Evolutionary conservation across 805 yeast genomes (phyloP).

Genomic region (Candida broadrunensis): DNA sequence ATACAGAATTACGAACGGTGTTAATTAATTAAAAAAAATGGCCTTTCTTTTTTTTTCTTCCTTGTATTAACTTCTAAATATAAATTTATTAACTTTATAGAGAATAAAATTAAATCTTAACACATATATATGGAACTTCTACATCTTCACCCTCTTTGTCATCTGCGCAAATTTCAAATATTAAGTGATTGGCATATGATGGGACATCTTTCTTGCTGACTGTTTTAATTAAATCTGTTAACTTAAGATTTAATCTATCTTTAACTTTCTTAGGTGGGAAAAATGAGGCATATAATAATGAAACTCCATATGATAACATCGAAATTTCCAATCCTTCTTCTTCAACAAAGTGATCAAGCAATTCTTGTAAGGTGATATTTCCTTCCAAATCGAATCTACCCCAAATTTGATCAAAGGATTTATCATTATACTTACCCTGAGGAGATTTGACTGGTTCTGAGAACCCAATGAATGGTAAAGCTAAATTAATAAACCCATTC

Average conservation of each 20-base stretch:
- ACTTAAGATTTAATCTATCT: constrained; percentile 65
- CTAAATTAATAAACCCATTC: constrained; percentile 89
- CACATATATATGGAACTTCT: constrained; percentile 84
- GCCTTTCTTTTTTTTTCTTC: too few species aligned
- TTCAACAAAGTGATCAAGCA: constrained; percentile 71
- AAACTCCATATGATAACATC: constrained; percentile 90
- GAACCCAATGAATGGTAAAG: constrained; percentile 93
- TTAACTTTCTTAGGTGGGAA: constrained; percentile 87
- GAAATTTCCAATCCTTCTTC: constrained; percentile 84
- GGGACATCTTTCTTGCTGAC: constrained; percentile 84
- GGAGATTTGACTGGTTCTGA: constrained; percentile 92
- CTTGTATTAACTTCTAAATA: too few species aligned
- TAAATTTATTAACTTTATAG: too few species aligned
- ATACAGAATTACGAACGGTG: neutral
- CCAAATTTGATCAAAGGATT: constrained; percentile 88
- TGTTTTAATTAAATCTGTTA: constrained; percentile 76
- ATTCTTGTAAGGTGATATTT: constrained; percentile 69
- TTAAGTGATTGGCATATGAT: constrained; percentile 67
- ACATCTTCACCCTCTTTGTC: constrained; percentile 93
- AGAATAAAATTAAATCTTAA: constrained; percentile 43
- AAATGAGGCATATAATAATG: constrained; percentile 87
- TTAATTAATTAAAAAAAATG: neutral
- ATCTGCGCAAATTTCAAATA: constrained; percentile 89
- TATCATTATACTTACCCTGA: constrained; percentile 75
- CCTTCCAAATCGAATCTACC: constrained; percentile 84